Conservation (phyloP, 306 rosid genomes). For the Macrotyloma uniflorum region DNA sequence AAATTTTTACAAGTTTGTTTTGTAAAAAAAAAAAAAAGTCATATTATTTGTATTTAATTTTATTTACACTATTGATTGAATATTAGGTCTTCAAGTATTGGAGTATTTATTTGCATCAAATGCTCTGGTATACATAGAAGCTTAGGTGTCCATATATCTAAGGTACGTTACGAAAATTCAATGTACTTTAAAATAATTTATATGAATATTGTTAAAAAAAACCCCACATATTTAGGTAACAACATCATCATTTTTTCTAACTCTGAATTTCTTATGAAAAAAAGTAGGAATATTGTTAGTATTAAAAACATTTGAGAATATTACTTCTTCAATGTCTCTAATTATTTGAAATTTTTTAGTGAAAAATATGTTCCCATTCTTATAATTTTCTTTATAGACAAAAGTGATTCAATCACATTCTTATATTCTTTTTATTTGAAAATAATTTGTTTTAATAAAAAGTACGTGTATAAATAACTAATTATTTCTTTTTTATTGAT, state of each 20-base stretch:
- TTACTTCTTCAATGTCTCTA: not conserved
- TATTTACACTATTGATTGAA: conserved; percentile 28
- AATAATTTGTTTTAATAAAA: too few relatives aligned
- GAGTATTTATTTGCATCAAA: conserved; percentile 88
- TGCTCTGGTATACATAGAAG: conserved; percentile 97
- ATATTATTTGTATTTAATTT: conserved; percentile 12
- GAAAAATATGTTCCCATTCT: not conserved
- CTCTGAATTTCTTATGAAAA: not conserved
- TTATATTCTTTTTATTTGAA: too few relatives aligned
- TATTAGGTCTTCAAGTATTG: conserved; percentile 74
- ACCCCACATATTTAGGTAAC: too few relatives aligned
- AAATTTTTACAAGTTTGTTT: too few relatives aligned
- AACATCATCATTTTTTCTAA: too few relatives aligned
- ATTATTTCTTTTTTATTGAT: not conserved
- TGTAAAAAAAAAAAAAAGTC: not conserved
- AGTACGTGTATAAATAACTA: too few relatives aligned
- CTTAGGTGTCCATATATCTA: conserved; percentile 92
- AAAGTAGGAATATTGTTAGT: not conserved
- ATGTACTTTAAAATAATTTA: not conserved
- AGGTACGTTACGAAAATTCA: conserved; percentile 55
- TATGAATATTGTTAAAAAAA: too few relatives aligned
- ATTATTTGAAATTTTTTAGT: not conserved
- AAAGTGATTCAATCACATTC: not conserved
- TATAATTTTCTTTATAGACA: not conserved
- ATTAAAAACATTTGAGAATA: not conserved